Evolutionary conservation across 495 filamentous ascomycete genomes (phyloP), one percentile per base, ranked within the genome.

Genomic region (Apodospora peruviana): DNA sequence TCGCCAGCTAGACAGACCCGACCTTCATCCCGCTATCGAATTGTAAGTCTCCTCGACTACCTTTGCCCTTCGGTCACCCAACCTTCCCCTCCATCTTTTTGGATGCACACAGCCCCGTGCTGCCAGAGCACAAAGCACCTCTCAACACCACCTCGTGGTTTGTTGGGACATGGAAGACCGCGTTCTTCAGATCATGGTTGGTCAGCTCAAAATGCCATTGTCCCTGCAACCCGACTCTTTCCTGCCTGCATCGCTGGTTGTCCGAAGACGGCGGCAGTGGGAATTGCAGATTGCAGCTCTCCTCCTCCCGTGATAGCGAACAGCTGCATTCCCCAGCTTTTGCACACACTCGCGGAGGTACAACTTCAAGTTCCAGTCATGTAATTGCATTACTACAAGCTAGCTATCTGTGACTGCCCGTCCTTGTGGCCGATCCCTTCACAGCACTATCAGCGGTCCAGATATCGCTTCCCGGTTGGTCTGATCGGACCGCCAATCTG

Each of bases 401-500:
- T 45, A 40, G 38, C 37, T 50, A 43, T 32, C 35, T 49, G n/a
- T 37, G 19, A 20, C n/a, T n/a, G n/a, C n/a, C n/a, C n/a, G n/a
- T n/a, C n/a, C n/a, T n/a, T n/a, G n/a, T n/a, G n/a, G n/a, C n/a
- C n/a, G n/a, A n/a, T n/a, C n/a, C n/a, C n/a, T n/a, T n/a, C n/a
- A n/a, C n/a, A n/a, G n/a, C n/a, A n/a, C 49, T 48, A 43, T 43
- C 45, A n/a, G 38, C 18, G 45, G 29, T 14, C 27, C 27, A 32
- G 27, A 32, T 40, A 53, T 53, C 51, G 20, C 42, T 32, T 23
- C 22, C n/a, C 19, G 37, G 27, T 32, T 7, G 27, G 7, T 14
- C 53, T 59, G 56, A 59, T 59, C 57, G 40, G 47, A 17, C 43
- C 27, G 39, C 49, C 53, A 8, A 37, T 53, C 42, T 53, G 39